Evolutionary conservation across 2,329 filamentous ascomycete species (phyloP).

Genomic region (Botryosphaeria agaves): DNA sequence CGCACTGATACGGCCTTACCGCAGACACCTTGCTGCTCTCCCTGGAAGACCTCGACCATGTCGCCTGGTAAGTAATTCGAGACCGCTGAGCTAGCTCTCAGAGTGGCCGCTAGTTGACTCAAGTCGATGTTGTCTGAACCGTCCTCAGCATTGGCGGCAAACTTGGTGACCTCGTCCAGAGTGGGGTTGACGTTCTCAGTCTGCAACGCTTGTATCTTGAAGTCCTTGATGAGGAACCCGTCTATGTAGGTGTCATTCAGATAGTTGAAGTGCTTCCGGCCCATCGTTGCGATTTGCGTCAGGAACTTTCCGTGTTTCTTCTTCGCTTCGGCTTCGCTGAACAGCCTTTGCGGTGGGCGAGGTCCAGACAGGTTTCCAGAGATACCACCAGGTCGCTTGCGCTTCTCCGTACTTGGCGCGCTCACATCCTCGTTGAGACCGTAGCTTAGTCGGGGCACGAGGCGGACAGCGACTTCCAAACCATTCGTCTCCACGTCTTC

Average conservation of each 20-base stretch:
- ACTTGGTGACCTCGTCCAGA: slow-evolving; percentile 89
- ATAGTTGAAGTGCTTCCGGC: slow-evolving; percentile 62
- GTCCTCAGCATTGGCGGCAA: slow-evolving; percentile 75
- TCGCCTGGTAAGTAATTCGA: slow-evolving; percentile 84
- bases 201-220: slow-evolving; percentile 74
- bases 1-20: slow-evolving; percentile 76
- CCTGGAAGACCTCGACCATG: slow-evolving; percentile 89
- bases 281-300: slow-evolving; percentile 32
- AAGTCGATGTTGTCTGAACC: slow-evolving; percentile 89
- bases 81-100: slow-evolving; percentile 68
- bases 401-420: slow-evolving; percentile 42
- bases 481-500: slow-evolving; percentile 88
- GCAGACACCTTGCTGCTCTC: slow-evolving; percentile 82
- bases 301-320: slow-evolving; percentile 61
- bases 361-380: slow-evolving; percentile 28
- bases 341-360: slow-evolving; percentile 72
- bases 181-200: slow-evolving; percentile 84
- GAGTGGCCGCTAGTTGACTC: slow-evolving; percentile 71
- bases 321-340: slow-evolving; percentile 82
- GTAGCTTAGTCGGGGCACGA: slow-evolving; percentile 86
- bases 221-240: slow-evolving; percentile 84
- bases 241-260: slow-evolving; percentile 81
- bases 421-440: slow-evolving; percentile 65
- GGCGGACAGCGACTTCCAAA: slow-evolving; percentile 67
- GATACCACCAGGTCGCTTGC: slow-evolving; percentile 47